Percentiles rank a stretch among this genome's conserved stretches.
Conservation (phyloP, 2,329 filamentous ascomycete genomes). For the Pestalotiopsis sp. region DNA sequence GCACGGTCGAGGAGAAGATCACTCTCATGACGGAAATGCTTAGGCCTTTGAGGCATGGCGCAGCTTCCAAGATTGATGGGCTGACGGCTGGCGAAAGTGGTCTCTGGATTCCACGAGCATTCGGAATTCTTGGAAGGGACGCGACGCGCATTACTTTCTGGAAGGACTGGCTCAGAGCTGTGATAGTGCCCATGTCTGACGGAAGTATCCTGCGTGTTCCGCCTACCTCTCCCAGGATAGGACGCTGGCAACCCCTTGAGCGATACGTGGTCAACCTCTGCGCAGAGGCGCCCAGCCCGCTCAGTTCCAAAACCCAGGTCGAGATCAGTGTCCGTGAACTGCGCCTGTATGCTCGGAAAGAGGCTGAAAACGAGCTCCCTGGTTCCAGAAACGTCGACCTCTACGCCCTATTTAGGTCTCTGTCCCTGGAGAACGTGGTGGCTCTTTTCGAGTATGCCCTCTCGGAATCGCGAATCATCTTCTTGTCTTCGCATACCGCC, state of each 20-base stretch:
- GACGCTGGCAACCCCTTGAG: slow-evolving; percentile 94
- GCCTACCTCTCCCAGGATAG: slow-evolving; percentile 83
- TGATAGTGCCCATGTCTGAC: slow-evolving; percentile 95
- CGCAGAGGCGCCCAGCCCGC: slow-evolving; percentile 88
- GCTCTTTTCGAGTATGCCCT: slow-evolving; percentile 91
- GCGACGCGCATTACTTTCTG: slow-evolving; percentile 83
- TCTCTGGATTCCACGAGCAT: slow-evolving; percentile 92
- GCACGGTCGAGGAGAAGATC: slow-evolving; percentile 95
- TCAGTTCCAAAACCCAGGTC: slow-evolving; percentile 93
- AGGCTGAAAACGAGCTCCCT: slow-evolving; percentile 89
- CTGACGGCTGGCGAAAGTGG: slow-evolving; percentile 93
- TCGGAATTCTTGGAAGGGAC: slow-evolving; percentile 88
- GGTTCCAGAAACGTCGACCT: slow-evolving; percentile 89
- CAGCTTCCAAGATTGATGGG: slow-evolving; percentile 95
- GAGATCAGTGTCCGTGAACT: slow-evolving; percentile 88
- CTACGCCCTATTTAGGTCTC: slow-evolving; percentile 85
- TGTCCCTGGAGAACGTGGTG: slow-evolving; percentile 91
- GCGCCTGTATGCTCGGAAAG: slow-evolving; percentile 87
- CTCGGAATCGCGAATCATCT: slow-evolving; percentile 91
- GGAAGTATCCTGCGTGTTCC: slow-evolving; percentile 81
- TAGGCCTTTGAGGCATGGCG: slow-evolving; percentile 86
- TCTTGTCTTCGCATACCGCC: slow-evolving; percentile 90
- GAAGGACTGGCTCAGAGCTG: slow-evolving; percentile 96
- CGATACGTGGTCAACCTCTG: slow-evolving; percentile 97
- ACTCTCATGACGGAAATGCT: slow-evolving; percentile 94